Conservation (phyloP, 2,329 filamentous ascomycete species). For the Botrytis aclada region DNA sequence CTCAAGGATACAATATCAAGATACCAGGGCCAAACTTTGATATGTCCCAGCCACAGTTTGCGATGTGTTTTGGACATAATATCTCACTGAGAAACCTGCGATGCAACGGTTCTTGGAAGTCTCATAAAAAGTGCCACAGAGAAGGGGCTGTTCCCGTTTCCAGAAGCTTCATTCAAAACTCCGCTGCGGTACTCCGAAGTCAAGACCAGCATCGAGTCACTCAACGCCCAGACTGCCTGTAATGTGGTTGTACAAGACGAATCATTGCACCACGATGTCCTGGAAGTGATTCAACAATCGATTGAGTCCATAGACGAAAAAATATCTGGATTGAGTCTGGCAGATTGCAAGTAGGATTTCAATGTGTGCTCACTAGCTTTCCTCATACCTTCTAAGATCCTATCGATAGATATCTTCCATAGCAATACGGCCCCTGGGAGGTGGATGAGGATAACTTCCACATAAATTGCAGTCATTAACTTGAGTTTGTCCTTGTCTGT, state of each 20-base stretch:
- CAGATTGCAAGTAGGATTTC: neutral
- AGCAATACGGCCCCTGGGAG: neutral
- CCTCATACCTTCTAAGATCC: neutral
- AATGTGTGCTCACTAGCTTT: neutral
- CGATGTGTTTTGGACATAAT: too few species aligned
- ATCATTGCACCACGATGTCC: neutral
- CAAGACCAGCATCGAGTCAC: neutral
- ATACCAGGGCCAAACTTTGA: neutral
- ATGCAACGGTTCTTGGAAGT: neutral
- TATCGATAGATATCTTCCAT: neutral
- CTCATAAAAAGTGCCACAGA: neutral
- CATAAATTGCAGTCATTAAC: neutral
- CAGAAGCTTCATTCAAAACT: neutral
- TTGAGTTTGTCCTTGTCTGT: neutral
- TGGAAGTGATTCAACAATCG: accelerated
- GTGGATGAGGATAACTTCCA: neutral
- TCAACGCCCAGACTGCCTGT: neutral
- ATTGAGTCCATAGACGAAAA: neutral
- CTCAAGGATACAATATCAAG: neutral
- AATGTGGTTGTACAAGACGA: neutral
- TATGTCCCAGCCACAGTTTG: neutral
- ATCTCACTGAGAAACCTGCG: neutral
- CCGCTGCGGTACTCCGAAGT: neutral
- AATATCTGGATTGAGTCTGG: neutral
- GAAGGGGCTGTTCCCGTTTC: neutral